These are phyloP conservation scores for Pilatotrama ljubarskyi DNA, from an alignment of 768 basidiomycete genomes.

Conservation along the genomic window DNA sequence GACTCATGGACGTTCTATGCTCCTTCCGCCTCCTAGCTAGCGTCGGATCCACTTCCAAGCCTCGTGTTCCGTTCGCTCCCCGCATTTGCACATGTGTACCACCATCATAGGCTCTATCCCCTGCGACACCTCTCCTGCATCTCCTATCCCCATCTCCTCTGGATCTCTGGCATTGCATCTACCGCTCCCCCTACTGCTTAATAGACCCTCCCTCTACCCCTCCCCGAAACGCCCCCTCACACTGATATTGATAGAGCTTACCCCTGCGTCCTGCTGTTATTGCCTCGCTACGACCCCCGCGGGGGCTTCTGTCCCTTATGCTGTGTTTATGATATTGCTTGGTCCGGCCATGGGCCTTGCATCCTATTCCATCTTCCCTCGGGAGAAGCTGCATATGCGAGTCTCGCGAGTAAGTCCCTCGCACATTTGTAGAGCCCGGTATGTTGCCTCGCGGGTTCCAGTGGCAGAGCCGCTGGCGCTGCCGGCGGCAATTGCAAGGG, in stretches of 20 bases:
- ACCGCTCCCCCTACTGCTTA: neutral
- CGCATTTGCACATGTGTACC: constrained; percentile 6
- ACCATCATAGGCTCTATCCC: constrained; percentile 6
- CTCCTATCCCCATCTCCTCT: neutral
- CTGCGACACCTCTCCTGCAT: constrained; percentile 8
- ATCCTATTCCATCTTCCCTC: too few relatives aligned
- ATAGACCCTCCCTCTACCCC: neutral
- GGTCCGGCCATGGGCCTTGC: neutral
- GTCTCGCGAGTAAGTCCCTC: neutral
- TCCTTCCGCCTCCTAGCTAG: neutral
- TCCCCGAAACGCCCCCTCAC: too few relatives aligned
- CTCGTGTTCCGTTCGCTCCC: neutral
- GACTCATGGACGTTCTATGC: neutral
- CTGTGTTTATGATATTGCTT: constrained; percentile 8
- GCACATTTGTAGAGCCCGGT: too few relatives aligned
- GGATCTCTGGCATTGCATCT: neutral
- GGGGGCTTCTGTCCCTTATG: neutral
- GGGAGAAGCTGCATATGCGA: neutral
- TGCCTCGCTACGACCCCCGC: neutral
- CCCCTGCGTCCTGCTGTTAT: constrained; percentile 8
- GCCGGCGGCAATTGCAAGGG: too few relatives aligned
- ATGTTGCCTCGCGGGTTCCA: too few relatives aligned
- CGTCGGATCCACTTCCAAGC: neutral
- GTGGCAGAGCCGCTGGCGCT: too few relatives aligned
- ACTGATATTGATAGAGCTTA: constrained; percentile 6